Base-by-base conservation (phyloP, 306 rosid genomes). In the Acmispon strigosus region DNA sequence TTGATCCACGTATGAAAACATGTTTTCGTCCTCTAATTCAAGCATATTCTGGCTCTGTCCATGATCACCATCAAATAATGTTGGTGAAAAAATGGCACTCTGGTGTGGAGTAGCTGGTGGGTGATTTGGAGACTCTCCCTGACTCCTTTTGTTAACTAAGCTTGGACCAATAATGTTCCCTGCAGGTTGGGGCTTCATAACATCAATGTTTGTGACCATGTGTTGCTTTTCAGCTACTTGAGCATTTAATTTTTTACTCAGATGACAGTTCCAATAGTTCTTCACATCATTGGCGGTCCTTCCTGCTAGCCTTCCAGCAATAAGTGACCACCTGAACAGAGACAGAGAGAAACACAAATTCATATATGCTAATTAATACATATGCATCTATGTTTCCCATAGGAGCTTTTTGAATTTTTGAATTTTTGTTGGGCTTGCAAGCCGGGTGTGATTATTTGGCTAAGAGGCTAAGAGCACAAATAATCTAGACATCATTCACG, bases 201-300 rank as follows among this genome's bases (percentile, higher is more conserved):
- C 70, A 42, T 66, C 24, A 41, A 27, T 48, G 19, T 76, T 70
- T 47, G 27, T 68, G 1, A 12, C 11, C 16, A 63, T 49, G 50
- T 16, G 57, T 43, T n/a, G 45, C 39, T 57, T 54, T 42, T 67
- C 73, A 27, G 24, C 41, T 73, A 69, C 82, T 43, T 66, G 48
- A n/a, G 69, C 80, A 70, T 16, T 74, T 16, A 85, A 18, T 37
- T 51, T 85, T 10, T 85, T 85, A 19, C 89, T 77, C 55, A 85
- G 70, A 70, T 85, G 87, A 53, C 89, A 85, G 37, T 82, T 85
- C 89, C 89, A 85, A 8, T 66, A 85, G 82, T 85, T 85, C 42
- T 85, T 85, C 55, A 85, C 84, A 49, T 85, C 87, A 10, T 85
- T 85, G 13, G 84, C 89, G 0, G 87, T 85, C 67, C 89, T 85